phyloP scores from a whole-genome alignment of 352 stramenopile genomes.

The Pythium oligandrum region DNA sequence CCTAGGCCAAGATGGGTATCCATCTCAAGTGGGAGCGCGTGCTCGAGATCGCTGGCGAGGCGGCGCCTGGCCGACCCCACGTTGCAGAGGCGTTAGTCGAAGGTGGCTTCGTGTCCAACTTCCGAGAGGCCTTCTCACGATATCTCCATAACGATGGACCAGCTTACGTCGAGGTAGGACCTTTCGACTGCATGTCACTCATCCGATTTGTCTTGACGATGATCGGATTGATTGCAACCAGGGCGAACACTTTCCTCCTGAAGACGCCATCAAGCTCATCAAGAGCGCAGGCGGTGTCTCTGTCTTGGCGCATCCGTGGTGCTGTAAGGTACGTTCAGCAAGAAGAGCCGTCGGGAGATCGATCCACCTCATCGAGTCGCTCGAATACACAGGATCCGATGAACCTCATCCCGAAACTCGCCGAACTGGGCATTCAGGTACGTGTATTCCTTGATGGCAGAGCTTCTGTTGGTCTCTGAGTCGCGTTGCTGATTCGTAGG shows the following conservation, averaged over 20 bases:
- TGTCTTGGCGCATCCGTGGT: conserved; percentile 83
- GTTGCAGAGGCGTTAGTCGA: conserved; percentile 79
- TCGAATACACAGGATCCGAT: conserved; percentile 43
- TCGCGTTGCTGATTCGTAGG: conserved; percentile 23
- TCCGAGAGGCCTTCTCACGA: conserved; percentile 74
- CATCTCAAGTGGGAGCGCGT: conserved; percentile 78
- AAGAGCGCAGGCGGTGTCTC: conserved; percentile 72
- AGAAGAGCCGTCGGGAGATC: too few relatives aligned
- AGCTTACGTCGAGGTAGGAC: conserved; percentile 71
- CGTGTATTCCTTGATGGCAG: neutral
- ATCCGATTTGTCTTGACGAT: too few relatives aligned
- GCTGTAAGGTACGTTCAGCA: conserved; percentile 50
- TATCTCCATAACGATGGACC: conserved; percentile 82
- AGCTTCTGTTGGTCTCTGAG: neutral
- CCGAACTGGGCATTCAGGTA: conserved; percentile 73
- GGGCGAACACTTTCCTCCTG: conserved; percentile 78
- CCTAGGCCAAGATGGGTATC: conserved; percentile 73
- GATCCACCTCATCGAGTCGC: too few relatives aligned
- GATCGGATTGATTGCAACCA: conserved; percentile 9
- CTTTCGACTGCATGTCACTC: too few relatives aligned
- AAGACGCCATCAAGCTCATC: conserved; percentile 85
- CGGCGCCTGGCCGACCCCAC: conserved; percentile 71
- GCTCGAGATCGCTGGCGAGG: conserved; percentile 77
- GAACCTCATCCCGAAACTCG: conserved; percentile 59
- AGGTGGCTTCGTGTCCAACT: conserved; percentile 64